A percentile compares a stretch with the other conserved stretches of the same genome.
These are phyloP conservation scores for Ophidiomyces ophidiicola DNA, from an alignment of 2,329 filamentous ascomycete species.

Conservation along the genomic window DNA sequence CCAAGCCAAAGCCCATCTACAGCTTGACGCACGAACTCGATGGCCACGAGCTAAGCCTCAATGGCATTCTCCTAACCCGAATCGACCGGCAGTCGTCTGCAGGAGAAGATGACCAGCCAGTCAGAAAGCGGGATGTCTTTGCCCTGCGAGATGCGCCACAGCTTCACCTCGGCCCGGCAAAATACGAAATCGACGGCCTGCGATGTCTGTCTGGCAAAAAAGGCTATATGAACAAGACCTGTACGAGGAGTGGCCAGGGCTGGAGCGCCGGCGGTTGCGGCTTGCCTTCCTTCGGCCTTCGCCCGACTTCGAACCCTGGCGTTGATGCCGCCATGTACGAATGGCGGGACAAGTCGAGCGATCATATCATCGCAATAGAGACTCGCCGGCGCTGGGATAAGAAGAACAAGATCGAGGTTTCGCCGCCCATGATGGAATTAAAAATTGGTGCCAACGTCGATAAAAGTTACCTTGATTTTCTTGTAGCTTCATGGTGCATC, in stretches of 20 bases:
- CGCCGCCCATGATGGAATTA: slow-evolving; percentile 13
- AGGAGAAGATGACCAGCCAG: not conserved
- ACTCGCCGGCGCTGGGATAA: slow-evolving; percentile 15
- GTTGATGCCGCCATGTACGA: slow-evolving; percentile 11
- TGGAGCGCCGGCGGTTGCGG: slow-evolving; percentile 13
- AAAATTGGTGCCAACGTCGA: slow-evolving; percentile 11
- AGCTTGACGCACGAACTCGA: slow-evolving; percentile 15
- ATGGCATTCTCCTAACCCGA: slow-evolving; percentile 13
- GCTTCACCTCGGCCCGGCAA: slow-evolving; percentile 6
- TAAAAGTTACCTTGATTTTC: slow-evolving; percentile 14
- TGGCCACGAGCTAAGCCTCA: slow-evolving; percentile 14
- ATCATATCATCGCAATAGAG: slow-evolving; percentile 13
- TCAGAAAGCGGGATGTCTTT: slow-evolving; percentile 13
- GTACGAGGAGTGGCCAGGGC: slow-evolving; percentile 11
- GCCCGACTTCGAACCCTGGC: not conserved
- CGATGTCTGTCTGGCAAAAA: slow-evolving; percentile 12
- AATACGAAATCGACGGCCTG: slow-evolving; percentile 15
- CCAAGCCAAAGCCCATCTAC: slow-evolving; percentile 12
- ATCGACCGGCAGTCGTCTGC: slow-evolving; percentile 7
- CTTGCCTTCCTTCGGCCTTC: slow-evolving; percentile 13
- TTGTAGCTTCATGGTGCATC: slow-evolving; percentile 16
- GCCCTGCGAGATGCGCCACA: slow-evolving; percentile 11
- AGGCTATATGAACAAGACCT: slow-evolving; percentile 12
- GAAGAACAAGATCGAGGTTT: slow-evolving; percentile 12
- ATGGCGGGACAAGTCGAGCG: slow-evolving; percentile 13